Percentiles rank a stretch among this genome's conserved stretches.
Evolutionary conservation across 495 filamentous ascomycete genomes (phyloP).

Genomic region (Aspergillus indologenus): DNA sequence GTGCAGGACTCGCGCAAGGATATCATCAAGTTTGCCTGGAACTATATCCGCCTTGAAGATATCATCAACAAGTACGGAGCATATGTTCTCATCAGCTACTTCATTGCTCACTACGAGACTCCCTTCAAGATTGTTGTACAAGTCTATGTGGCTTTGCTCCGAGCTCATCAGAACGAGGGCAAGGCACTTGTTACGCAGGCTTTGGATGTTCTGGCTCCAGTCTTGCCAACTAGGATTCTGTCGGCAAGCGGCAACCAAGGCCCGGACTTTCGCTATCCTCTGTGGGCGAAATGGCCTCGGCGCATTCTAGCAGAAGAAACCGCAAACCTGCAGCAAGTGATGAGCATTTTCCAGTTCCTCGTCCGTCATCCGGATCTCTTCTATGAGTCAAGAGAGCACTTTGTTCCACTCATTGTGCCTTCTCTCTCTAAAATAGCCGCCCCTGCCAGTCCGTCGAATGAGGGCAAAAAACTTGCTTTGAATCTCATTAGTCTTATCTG

Average conservation of each 20-base stretch:
- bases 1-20: constrained; percentile 92
- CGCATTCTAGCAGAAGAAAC: constrained; percentile 92
- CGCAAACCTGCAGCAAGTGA: constrained; percentile 95
- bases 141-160: constrained; percentile 85
- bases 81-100: constrained; percentile 95
- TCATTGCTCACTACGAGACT: constrained; percentile 95
- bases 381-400: constrained; percentile 90
- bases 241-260: constrained; percentile 34
- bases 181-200: constrained; percentile 89
- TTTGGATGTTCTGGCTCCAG: constrained; percentile 88
- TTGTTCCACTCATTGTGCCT: constrained; percentile 81
- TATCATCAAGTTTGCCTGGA: constrained; percentile 99
- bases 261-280: constrained; percentile 57
- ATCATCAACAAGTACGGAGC: constrained; percentile 99
- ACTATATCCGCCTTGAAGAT: constrained; percentile 94
- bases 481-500: constrained; percentile 87
- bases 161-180: constrained; percentile 93
- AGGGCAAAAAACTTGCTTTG: constrained; percentile 87
- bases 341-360: constrained; percentile 94
- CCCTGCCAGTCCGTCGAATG: constrained; percentile 81
- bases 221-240: constrained; percentile 68
- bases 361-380: constrained; percentile 91
- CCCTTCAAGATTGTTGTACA: constrained; percentile 93
- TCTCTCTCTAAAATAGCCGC: constrained; percentile 84
- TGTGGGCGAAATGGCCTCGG: constrained; percentile 89